Base-by-base conservation (phyloP, 805 yeast genomes). In the Kodamaea fukazawae region DNA sequence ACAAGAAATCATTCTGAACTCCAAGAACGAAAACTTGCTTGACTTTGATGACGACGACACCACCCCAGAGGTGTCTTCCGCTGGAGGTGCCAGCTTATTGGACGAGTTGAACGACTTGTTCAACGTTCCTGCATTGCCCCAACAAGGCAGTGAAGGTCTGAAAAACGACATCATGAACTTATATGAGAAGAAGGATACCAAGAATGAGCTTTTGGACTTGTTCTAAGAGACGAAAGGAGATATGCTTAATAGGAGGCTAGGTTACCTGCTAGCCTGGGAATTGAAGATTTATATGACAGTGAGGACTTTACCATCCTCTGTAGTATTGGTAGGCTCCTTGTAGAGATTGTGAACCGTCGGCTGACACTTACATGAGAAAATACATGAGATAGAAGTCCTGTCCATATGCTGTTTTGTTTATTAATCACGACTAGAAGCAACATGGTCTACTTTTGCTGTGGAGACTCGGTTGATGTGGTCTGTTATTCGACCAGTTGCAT, bases 21-120 rank as follows among this genome's bases (percentile, higher is more conserved):
- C 74, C 20, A 80, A 81, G 50, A 81, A 83, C 33, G 96, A 88
- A 51, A 87, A 86, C 50, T 70, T 93, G 49, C 75, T 91, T 37
- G 96, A 91, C 58, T 81, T 91, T 48, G 96, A 84, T 53, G 87
- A 81, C 44, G 87, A 67, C 13, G 48, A 41, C 27, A 53, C 46
- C 11, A 60, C 29, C 5, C 23, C 23, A 20, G 23, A 20, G 7
- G 43, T 31, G 16, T 36, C 34, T 14, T 28, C 48, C 11, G 49
- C 46, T 7, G 55, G 45, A 3, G 57, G 54, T 14, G 36, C 49
- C 7, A 74, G 73, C 42, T 73, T 82, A 12, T 63, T 88, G 46
- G 85, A 79, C 46, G 95, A 87, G 50, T 70, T 88, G 54, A 86
- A 81, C 50, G 95, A 85, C 56, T 65, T 87, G 38, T 87, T 80